Percentiles rank a stretch among this genome's conserved stretches.
phyloP scores from a whole-genome alignment of 1,284 basidiomycete species.

The Tilletia horrida region DNA sequence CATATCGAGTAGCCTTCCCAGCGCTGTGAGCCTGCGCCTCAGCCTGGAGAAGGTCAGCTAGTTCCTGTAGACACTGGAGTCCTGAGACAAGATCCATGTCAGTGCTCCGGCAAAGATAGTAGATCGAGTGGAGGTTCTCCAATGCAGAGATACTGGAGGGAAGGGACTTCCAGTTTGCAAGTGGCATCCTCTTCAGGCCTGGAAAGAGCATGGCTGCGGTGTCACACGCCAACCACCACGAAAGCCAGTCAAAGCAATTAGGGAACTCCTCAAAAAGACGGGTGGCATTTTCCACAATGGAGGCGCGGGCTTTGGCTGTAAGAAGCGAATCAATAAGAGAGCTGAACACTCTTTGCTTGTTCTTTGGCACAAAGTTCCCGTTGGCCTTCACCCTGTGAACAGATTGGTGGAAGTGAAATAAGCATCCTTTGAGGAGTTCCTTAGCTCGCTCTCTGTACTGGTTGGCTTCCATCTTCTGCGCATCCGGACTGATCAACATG shows the following conservation, averaged over 20 bases:
- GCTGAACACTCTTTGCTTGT: background rate
- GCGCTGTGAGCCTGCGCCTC: background rate
- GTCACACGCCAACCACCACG: constrained; percentile 1
- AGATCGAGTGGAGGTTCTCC: constrained; percentile 8
- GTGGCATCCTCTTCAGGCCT: background rate
- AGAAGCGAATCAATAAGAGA: background rate
- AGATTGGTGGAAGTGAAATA: constrained; percentile 2
- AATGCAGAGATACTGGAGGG: background rate
- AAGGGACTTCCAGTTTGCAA: background rate
- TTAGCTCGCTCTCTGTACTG: background rate
- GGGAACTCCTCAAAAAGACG: constrained; percentile 2
- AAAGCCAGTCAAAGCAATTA: background rate
- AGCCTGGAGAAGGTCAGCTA: background rate
- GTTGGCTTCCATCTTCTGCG: background rate
- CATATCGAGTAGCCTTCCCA: background rate
- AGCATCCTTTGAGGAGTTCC: constrained; percentile 1
- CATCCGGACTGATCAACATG: background rate
- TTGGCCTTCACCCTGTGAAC: background rate
- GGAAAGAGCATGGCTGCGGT: background rate
- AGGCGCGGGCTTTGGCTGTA: background rate
- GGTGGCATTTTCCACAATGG: background rate
- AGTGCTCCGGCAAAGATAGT: constrained; percentile 1
- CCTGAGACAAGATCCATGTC: constrained; percentile 3
- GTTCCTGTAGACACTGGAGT: background rate
- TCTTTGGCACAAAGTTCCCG: constrained; percentile 10